Evolutionary conservation across 768 basidiomycete species (phyloP).

Genomic region (Leccinum fibrillosum): DNA sequence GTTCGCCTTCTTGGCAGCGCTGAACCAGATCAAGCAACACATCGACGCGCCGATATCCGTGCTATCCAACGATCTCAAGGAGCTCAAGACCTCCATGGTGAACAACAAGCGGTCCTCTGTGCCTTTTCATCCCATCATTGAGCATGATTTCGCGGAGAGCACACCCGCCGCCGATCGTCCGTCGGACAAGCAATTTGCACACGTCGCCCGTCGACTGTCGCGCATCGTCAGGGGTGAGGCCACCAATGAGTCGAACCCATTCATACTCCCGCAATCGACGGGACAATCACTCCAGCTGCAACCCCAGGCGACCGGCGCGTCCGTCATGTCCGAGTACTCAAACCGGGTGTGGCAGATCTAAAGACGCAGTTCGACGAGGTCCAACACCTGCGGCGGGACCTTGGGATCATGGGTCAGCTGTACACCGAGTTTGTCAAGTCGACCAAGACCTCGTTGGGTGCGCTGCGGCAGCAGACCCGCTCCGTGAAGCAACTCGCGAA

Average conservation of each 20-base stretch:
- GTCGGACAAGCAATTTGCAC: constrained; percentile 70
- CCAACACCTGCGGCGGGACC: constrained; percentile 87
- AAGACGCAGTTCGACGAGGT: constrained; percentile 95
- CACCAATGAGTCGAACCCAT: constrained; percentile 32
- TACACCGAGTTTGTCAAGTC: constrained; percentile 46
- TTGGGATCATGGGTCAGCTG: constrained; percentile 90
- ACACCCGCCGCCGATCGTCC: constrained; percentile 65
- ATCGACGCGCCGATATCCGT: too few species aligned
- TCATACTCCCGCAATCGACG: constrained; percentile 59
- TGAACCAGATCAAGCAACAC: too few species aligned
- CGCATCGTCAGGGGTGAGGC: constrained; percentile 54
- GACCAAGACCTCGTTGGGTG: too few species aligned
- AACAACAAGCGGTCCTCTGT: constrained; percentile 45
- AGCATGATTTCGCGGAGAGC: constrained; percentile 59
- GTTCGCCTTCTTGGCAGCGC: too few species aligned
- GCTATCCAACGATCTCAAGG: constrained; percentile 80
- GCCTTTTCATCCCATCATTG: constrained; percentile 44
- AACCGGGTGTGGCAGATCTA: constrained; percentile 74
- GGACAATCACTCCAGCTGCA: constrained; percentile 57
- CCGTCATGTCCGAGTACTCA: constrained; percentile 68
- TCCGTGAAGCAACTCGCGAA: too few species aligned
- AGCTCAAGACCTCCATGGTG: constrained; percentile 26
- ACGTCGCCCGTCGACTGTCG: constrained; percentile 70
- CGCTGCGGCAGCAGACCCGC: too few species aligned
- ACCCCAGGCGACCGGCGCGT: constrained; percentile 74